Conservation (phyloP, 257 asterid genomes). For the Lycium ferocissimum region DNA sequence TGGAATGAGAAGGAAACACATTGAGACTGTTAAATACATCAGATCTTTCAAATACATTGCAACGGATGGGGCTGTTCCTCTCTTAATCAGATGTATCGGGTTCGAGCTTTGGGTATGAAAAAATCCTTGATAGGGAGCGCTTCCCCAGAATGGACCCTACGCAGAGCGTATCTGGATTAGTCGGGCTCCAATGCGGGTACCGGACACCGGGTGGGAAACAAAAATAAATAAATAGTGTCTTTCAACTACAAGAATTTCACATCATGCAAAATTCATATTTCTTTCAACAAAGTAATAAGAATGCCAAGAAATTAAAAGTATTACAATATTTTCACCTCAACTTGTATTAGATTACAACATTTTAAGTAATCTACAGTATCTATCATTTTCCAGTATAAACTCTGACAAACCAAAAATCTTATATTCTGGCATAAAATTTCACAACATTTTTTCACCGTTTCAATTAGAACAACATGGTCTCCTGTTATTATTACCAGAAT, state of each 20-base stretch:
- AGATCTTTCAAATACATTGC: too few relatives aligned
- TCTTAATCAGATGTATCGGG: too few relatives aligned
- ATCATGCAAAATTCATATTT: slow-evolving; percentile 3
- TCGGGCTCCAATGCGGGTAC: too few relatives aligned
- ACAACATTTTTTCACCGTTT: not conserved
- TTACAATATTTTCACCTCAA: not conserved
- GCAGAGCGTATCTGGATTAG: too few relatives aligned
- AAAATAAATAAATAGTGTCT: not conserved
- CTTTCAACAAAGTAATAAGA: slow-evolving; percentile 1
- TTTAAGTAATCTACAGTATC: not conserved
- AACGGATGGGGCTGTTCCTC: too few relatives aligned
- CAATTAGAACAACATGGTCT: slow-evolving; percentile 44
- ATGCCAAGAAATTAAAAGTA: not conserved
- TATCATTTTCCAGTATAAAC: not conserved
- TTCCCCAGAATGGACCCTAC: too few relatives aligned
- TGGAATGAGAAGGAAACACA: too few relatives aligned
- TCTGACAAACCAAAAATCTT: not conserved
- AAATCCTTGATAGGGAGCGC: too few relatives aligned
- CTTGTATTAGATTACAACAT: slow-evolving; percentile 7
- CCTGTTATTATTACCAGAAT: slow-evolving; percentile 35
- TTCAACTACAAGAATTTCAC: not conserved
- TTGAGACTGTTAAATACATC: too few relatives aligned
- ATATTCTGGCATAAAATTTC: not conserved
- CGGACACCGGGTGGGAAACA: too few relatives aligned
- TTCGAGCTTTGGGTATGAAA: too few relatives aligned